Base-by-base conservation (phyloP, 371 early-diverging fungal genomes). In the Coemansia sp. region DNA sequence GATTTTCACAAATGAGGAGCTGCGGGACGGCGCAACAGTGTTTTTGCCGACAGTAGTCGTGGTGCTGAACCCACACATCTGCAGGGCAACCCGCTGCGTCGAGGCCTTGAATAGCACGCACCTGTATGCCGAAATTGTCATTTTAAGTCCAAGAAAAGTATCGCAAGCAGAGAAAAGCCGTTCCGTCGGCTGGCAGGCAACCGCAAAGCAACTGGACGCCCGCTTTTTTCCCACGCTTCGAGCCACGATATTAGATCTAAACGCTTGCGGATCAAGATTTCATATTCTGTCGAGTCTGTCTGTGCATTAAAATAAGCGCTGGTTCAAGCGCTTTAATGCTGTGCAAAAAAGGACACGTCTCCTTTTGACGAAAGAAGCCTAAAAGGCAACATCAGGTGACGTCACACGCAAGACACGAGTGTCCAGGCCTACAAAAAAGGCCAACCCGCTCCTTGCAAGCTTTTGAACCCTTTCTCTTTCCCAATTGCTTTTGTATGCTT, bases 1-100 rank as follows among this genome's bases (percentile, higher is more conserved):
- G 36, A 80, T 78, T 50, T 76, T 78, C 2, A 80, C 76, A 34
- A 64, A 68, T 12, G 64, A 49, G 20, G 38, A 35, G n/a, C 11
- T 16, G 0, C 4, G 20, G 26, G 40, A n/a, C 20, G 16, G 38
- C 8, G 34, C 36, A 1, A 12, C 20, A 5, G 45, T 55, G 51
- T 48, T 51, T 45, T 72, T 66, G 20, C 41, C 34, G 0, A 40
- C 40, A 4, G 1, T 40, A n/a, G 40, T 35, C 5, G 65, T 41
- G 10, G 52, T 61, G 43, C 70, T 48, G 10, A 69, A 58, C 10
- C 61, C n/a, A 34, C 14, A 38, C 5, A 48, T 42, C 20, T 12
- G 14, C 26, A n/a, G 34, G 12, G 43, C 41, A 30, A 4, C 16
- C 40, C 39, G 16, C 33, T 20, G 57, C 33, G 34, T 26, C 14